These are phyloP conservation scores for Cladosporium sp. DNA, from an alignment of 2,329 filamentous ascomycete species.

Conservation along the genomic window DNA sequence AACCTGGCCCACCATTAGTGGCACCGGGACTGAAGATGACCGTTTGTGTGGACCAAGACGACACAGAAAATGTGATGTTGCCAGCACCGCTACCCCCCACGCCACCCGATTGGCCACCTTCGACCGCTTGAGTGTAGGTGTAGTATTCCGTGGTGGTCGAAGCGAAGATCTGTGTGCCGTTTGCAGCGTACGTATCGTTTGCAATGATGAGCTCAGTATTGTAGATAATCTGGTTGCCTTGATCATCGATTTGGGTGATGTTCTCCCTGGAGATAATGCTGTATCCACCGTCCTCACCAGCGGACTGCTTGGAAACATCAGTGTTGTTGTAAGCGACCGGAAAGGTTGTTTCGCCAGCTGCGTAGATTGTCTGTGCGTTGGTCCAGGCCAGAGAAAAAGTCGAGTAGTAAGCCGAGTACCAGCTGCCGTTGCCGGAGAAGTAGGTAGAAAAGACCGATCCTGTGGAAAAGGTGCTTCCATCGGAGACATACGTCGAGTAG, in stretches of 20 bases:
- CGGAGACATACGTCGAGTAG: conserved; percentile 28
- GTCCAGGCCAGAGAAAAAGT: conserved; percentile 27
- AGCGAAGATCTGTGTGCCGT: conserved; percentile 23
- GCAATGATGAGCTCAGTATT: conserved; percentile 22
- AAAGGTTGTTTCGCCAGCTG: conserved; percentile 19
- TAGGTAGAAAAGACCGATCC: conserved; percentile 28
- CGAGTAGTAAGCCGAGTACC: conserved; percentile 29
- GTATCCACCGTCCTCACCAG: conserved; percentile 17
- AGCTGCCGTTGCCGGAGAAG: conserved; percentile 21
- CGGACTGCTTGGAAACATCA: conserved; percentile 12
- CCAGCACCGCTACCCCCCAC: conserved; percentile 19
- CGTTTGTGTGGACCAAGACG: conserved; percentile 7
- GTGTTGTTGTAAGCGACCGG: conserved; percentile 18
- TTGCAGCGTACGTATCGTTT: conserved; percentile 20
- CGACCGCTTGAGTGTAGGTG: conserved; percentile 14
- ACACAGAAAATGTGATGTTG: conserved; percentile 17
- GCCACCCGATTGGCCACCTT: conserved; percentile 18
- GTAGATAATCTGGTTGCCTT: conserved; percentile 14
- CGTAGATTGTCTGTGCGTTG: conserved; percentile 26
- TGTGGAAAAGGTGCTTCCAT: conserved; percentile 29
- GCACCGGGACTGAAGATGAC: conserved; percentile 3
- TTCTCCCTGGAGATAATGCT: conserved; percentile 17
- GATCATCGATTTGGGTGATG: conserved; percentile 16
- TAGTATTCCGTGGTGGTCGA: conserved; percentile 23
- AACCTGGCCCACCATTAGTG: conserved; percentile 6